A percentile compares a stretch with the other conserved stretches of the same genome.
Conservation (phyloP, 352 stramenopile genomes). For the Globisporangium parvum region DNA sequence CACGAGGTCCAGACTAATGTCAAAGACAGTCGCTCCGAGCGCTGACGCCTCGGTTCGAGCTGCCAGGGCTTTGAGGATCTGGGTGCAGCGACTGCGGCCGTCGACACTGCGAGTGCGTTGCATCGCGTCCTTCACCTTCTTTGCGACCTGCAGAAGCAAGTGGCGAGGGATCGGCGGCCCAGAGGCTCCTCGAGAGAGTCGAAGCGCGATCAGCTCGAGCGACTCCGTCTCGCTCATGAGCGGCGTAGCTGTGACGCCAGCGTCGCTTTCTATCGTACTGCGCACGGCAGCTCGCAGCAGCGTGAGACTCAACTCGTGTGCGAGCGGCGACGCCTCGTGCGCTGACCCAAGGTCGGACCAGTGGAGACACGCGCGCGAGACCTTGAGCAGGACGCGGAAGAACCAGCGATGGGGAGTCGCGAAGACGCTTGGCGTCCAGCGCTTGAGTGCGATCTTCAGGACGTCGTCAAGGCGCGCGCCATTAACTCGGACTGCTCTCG, state of each 20-base stretch:
- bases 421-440: not conserved
- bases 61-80: conserved; percentile 9
- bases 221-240: conserved; percentile 1
- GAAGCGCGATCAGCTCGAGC: conserved; percentile 5
- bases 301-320: conserved; percentile 8
- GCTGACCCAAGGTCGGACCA: conserved; percentile 1
- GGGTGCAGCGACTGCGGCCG: conserved; percentile 6
- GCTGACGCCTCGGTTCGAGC: conserved; percentile 2
- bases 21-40: conserved; percentile 10
- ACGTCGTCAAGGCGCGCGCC: conserved; percentile 1
- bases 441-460: conserved; percentile 3
- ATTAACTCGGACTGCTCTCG: not conserved
- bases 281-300: conserved; percentile 3
- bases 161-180: not conserved
- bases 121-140: conserved; percentile 6
- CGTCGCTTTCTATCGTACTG: not conserved
- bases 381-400: conserved; percentile 11
- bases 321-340: not conserved
- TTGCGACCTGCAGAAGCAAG: conserved; percentile 1
- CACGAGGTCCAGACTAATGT: conserved; percentile 10
- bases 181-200: conserved; percentile 6
- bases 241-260: not conserved
- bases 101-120: not conserved
- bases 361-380: conserved; percentile 12
- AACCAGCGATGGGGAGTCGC: conserved; percentile 3